phyloP scores from a whole-genome alignment of 129 eudicot species.

The Deinandra increscens region DNA sequence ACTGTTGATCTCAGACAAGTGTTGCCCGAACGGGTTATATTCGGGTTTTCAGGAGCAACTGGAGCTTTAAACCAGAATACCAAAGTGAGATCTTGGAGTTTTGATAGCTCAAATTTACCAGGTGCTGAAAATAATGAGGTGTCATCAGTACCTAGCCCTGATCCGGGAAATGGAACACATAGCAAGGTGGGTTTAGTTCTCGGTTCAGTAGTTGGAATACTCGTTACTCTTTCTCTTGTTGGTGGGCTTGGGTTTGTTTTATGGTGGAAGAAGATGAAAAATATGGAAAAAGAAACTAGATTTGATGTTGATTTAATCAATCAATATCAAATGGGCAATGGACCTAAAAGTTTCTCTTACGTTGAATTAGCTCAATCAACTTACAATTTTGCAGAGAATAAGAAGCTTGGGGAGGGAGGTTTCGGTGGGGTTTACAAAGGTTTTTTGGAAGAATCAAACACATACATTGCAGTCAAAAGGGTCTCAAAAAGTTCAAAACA shows the following conservation, averaged over 20 bases:
- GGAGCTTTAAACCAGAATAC: neutral
- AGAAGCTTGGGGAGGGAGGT: slow-evolving; percentile 44
- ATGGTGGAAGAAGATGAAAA: neutral
- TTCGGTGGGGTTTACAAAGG: slow-evolving; percentile 18
- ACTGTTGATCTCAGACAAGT: slow-evolving; percentile 26
- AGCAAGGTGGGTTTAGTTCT: neutral
- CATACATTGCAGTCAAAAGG: neutral
- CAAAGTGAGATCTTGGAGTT: slow-evolving; percentile 24
- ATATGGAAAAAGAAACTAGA: neutral
- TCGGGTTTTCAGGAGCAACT: slow-evolving; percentile 17
- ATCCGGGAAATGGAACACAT: neutral
- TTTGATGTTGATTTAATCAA: neutral
- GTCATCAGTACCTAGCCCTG: neutral
- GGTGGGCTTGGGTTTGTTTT: neutral
- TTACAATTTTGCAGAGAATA: slow-evolving; percentile 17
- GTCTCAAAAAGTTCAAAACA: neutral
- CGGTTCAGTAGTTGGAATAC: slow-evolving; percentile 21
- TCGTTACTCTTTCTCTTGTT: neutral
- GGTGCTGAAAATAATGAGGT: neutral
- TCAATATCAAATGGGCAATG: neutral
- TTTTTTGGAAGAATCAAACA: neutral
- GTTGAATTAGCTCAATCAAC: slow-evolving; percentile 23
- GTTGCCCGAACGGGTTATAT: slow-evolving; percentile 20
- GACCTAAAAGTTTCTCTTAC: slow-evolving; percentile 4
- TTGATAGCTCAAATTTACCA: slow-evolving; percentile 18